Conservation (phyloP, 1,139 yeast genomes). For the Sugiyamaella xylanicola region DNA sequence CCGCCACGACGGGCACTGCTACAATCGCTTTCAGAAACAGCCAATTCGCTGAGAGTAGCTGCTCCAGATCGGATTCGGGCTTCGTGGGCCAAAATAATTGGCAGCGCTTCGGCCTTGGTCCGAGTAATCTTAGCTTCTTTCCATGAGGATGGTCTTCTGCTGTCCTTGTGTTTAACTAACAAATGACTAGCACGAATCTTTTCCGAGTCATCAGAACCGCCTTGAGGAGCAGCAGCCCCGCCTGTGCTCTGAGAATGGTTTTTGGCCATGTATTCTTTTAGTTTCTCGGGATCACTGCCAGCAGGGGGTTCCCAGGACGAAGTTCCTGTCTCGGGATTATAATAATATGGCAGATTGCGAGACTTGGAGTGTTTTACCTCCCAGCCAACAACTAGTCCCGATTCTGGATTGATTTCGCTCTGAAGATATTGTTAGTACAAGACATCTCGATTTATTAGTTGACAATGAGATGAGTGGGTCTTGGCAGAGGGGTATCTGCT, state of each 20-base stretch:
- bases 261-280: constrained; percentile 57
- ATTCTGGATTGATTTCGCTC: constrained; percentile 34
- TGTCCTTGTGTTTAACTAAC: constrained; percentile 75
- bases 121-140: constrained; percentile 74
- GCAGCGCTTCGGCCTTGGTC: constrained; percentile 80
- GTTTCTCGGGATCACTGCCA: constrained; percentile 67
- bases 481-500: too few species aligned
- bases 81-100: constrained; percentile 60
- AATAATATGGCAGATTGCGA: constrained; percentile 81
- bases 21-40: constrained; percentile 85
- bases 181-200: constrained; percentile 74
- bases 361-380: constrained; percentile 75
- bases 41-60: constrained; percentile 67
- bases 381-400: constrained; percentile 91
- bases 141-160: constrained; percentile 93
- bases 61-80: constrained; percentile 70
- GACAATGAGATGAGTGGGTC: too few species aligned
- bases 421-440: neutral
- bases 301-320: constrained; percentile 92
- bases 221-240: constrained; percentile 33
- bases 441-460: too few species aligned
- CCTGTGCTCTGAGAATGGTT: constrained; percentile 33
- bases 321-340: constrained; percentile 66
- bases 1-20: constrained; percentile 86
- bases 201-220: constrained; percentile 46